Evolutionary conservation across 2,329 filamentous ascomycete species (phyloP).

Genomic region (Macrophomina phaseolina): DNA sequence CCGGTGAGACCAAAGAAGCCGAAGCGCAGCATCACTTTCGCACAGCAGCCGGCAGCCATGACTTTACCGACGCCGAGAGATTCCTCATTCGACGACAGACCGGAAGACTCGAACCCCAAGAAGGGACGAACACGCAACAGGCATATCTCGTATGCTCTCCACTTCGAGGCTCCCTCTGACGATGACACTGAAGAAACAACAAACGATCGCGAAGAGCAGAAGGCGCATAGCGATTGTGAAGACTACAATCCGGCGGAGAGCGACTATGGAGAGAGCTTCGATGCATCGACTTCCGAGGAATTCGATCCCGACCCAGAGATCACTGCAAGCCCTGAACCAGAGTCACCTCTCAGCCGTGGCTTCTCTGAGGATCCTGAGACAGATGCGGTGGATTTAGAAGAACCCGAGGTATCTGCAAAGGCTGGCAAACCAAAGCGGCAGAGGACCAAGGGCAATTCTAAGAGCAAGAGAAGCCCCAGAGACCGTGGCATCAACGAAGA

Average conservation of each 20-base stretch:
- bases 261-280: not conserved
- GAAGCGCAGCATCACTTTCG: not conserved
- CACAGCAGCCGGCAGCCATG: not conserved
- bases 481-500: slow-evolving; percentile 36
- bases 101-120: not conserved
- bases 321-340: not conserved
- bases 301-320: not conserved
- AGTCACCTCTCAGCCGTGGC: not conserved
- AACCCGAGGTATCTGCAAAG: not conserved
- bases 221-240: not conserved
- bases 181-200: not conserved
- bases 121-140: not conserved
- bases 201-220: not conserved
- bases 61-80: not conserved
- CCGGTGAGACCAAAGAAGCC: not conserved
- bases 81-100: not conserved
- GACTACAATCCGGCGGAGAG: not conserved
- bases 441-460: not conserved
- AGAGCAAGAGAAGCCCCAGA: not conserved
- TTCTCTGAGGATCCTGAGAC: not conserved
- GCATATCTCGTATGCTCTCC: not conserved
- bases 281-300: not conserved
- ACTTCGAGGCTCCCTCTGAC: not conserved
- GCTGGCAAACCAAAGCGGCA: not conserved
- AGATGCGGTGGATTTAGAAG: not conserved